Percentiles rank a stretch among this genome's conserved stretches.
These are phyloP conservation scores for Cladosporium colombiae DNA, from an alignment of 2,329 filamentous ascomycete species.

Conservation along the genomic window DNA sequence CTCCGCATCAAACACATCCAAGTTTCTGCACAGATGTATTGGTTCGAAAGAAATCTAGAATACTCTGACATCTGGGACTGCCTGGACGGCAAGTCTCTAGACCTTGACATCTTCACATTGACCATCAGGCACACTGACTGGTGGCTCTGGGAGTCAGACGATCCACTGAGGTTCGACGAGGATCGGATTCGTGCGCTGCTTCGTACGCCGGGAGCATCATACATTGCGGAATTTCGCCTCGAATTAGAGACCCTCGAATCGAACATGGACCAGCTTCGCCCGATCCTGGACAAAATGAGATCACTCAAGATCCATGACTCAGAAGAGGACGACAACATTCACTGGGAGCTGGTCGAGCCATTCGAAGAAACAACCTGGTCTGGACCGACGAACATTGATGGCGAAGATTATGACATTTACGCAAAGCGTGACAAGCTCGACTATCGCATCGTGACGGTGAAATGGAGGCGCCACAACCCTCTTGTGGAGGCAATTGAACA, in stretches of 20 bases:
- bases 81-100: not conserved
- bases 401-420: not conserved
- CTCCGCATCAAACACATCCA: not conserved
- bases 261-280: not conserved
- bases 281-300: not conserved
- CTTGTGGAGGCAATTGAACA: not conserved
- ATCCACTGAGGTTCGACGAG: not conserved
- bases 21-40: not conserved
- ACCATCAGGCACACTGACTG: not conserved
- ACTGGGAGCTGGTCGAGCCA: not conserved
- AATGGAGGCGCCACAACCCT: not conserved
- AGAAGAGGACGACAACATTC: not conserved
- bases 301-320: not conserved
- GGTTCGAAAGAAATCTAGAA: not conserved
- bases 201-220: not conserved
- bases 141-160: not conserved
- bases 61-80: not conserved
- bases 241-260: not conserved
- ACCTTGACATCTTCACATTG: not conserved
- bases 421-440: slow-evolving; percentile 5
- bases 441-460: not conserved
- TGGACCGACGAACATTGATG: not conserved
- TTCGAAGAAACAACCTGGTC: not conserved
- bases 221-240: not conserved
- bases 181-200: not conserved